Conservation (phyloP, 768 basidiomycete genomes). For the Amyloporia xantha region DNA sequence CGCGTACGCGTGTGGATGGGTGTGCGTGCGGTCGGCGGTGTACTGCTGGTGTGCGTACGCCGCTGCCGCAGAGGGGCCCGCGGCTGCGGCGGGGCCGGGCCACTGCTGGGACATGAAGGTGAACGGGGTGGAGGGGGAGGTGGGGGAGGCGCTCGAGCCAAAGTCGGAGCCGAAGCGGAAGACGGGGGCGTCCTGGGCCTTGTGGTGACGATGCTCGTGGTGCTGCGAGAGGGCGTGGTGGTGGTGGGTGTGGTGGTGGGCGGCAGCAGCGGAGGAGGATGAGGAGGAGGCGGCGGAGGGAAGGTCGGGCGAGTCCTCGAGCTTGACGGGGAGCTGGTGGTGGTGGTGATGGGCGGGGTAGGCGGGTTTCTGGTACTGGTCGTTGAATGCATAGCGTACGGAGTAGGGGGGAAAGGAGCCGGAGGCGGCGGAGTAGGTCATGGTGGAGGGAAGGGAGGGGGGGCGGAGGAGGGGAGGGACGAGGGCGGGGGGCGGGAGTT, state of each 20-base stretch:
- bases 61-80: slow-evolving; percentile 13
- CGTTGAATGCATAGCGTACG: slow-evolving; percentile 12
- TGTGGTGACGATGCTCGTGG: slow-evolving; percentile 1
- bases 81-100: slow-evolving; percentile 10
- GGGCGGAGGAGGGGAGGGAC: slow-evolving; percentile 4
- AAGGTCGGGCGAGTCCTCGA: slow-evolving; percentile 18
- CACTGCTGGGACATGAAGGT: slow-evolving; percentile 21
- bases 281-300: slow-evolving; percentile 11
- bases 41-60: slow-evolving; percentile 13
- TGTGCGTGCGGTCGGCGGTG: slow-evolving; percentile 13
- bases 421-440: slow-evolving; percentile 17
- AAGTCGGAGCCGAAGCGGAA: slow-evolving; percentile 16
- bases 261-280: slow-evolving; percentile 10
- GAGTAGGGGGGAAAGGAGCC: slow-evolving; percentile 8
- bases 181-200: slow-evolving; percentile 6
- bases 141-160: slow-evolving; percentile 12
- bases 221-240: neutral
- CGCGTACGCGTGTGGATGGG: too few relatives aligned
- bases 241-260: slow-evolving; percentile 4
- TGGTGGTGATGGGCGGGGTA: neutral
- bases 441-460: slow-evolving; percentile 2
- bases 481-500: slow-evolving; percentile 1
- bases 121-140: slow-evolving; percentile 17
- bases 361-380: slow-evolving; percentile 11
- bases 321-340: slow-evolving; percentile 13